Base-by-base conservation (phyloP, 108 stramenopile genomes). In the Hondaea fermentalgiana region DNA sequence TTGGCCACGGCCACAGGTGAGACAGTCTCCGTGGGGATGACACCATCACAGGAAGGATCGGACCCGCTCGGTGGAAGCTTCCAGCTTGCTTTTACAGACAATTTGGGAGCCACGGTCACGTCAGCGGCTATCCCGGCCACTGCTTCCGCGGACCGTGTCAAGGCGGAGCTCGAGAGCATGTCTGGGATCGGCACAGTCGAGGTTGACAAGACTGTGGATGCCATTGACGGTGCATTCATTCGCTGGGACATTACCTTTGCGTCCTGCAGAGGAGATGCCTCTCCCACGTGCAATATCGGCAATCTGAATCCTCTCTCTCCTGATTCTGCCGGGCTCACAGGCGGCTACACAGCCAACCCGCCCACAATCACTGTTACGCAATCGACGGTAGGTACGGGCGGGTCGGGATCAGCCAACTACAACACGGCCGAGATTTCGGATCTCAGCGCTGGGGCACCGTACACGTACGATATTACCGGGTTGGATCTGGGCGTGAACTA, bases 231-330 rank as follows among this genome's bases (percentile, higher is more conserved):
- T 21, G 87, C 91, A 57, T 95, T 94, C 5, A 95, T 94, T 88
- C 87, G 91, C n/a, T 96, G 96, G 96, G 89, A 88, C 58, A 91
- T 96, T 16, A 96, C 95, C 76, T 96, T 96, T 57, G 90, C 60
- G n/a, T 92, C 93, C 29, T 96, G 96, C 72, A 88, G 55, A 5
- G 72, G 28, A 42, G 60, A 59, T 59, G 89, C 90, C 49, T 17
- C 57, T 19, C 94, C 95, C 47, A 91, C 96, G 4, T 97, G 96
- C 94, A 96, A 95, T 90, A 90, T 88, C 58, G 96, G 96, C 45
- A 72, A 95, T 91, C 92, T 96, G 16, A 59, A 87, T 14, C 88
- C 88, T 10, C 89, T 96, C 17, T 17, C 69, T 14, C 89, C 55
- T 5, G 59, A 89, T 19, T 87, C 88, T 87, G 55, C 93, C 35